Evolutionary conservation across 2,329 filamentous ascomycete genomes (phyloP).

Genomic region (Biscogniauxia marginata): DNA sequence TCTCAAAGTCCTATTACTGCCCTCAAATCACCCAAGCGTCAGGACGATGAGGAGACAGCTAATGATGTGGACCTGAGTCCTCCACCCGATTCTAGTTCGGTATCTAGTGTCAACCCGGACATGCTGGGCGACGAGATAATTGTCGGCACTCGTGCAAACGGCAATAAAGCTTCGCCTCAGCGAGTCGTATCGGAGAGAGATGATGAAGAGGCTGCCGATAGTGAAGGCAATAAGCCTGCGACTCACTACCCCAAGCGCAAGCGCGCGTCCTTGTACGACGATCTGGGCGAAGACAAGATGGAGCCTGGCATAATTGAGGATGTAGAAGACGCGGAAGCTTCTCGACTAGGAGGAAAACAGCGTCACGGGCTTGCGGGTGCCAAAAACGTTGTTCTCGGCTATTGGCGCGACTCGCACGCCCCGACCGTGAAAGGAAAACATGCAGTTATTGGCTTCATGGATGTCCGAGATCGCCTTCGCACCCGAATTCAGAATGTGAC

Average conservation of each 20-base stretch:
- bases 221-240: conserved; percentile 35
- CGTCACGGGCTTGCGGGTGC: conserved; percentile 30
- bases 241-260: conserved; percentile 56
- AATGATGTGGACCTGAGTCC: conserved; percentile 46
- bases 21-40: conserved; percentile 19
- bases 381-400: conserved; percentile 53
- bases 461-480: conserved; percentile 58
- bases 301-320: conserved; percentile 36
- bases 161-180: conserved; percentile 36
- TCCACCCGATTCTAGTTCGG: conserved; percentile 40
- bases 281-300: conserved; percentile 48
- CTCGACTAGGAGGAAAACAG: conserved; percentile 27
- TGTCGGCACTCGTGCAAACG: conserved; percentile 45
- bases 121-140: conserved; percentile 53
- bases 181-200: conserved; percentile 38
- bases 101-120: conserved; percentile 41
- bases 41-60: conserved; percentile 36
- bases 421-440: conserved; percentile 51
- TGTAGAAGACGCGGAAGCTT: conserved; percentile 29
- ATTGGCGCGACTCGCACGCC: conserved; percentile 59
- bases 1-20: not conserved
- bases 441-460: conserved; percentile 61
- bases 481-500: conserved; percentile 55
- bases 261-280: conserved; percentile 48
- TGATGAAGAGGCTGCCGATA: conserved; percentile 45